phyloP scores from a whole-genome alignment of 495 filamentous ascomycete genomes.

The Pyrenula massariospora region DNA sequence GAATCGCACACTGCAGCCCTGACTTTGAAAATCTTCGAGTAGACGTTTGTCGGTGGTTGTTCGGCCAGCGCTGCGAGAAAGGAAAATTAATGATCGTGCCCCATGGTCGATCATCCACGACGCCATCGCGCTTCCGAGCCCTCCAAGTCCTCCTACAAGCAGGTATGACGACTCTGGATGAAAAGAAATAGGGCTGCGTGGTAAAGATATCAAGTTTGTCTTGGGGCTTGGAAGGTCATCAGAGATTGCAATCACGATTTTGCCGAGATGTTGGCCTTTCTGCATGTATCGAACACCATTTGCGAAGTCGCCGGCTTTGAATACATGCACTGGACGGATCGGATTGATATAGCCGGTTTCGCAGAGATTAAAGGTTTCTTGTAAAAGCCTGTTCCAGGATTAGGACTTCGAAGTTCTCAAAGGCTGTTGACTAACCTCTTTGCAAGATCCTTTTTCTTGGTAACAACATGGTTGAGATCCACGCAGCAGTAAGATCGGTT shows the following conservation, averaged over 20 bases:
- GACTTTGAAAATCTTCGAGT: constrained; percentile 8
- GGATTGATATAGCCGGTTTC: constrained; percentile 6
- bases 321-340: constrained; percentile 21
- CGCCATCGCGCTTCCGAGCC: constrained; percentile 43
- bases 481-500: constrained; percentile 1
- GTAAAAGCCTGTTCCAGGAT: neutral
- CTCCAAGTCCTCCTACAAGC: constrained; percentile 52
- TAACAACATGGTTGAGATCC: neutral
- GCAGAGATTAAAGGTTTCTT: constrained; percentile 3
- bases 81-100: constrained; percentile 39
- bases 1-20: neutral
- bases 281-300: constrained; percentile 46
- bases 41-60: constrained; percentile 11
- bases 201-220: constrained; percentile 1
- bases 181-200: no score
- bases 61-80: constrained; percentile 39
- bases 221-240: constrained; percentile 2
- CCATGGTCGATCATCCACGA: constrained; percentile 47
- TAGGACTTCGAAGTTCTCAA: neutral
- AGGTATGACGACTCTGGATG: constrained; percentile 40
- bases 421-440: neutral
- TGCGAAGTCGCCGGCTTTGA: constrained; percentile 25
- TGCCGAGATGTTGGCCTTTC: constrained; percentile 41
- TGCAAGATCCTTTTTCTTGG: neutral
- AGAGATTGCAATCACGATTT: constrained; percentile 36